Conservation (phyloP, 139 green algal genomes). For the Chlamydomonas eustigma region DNA sequence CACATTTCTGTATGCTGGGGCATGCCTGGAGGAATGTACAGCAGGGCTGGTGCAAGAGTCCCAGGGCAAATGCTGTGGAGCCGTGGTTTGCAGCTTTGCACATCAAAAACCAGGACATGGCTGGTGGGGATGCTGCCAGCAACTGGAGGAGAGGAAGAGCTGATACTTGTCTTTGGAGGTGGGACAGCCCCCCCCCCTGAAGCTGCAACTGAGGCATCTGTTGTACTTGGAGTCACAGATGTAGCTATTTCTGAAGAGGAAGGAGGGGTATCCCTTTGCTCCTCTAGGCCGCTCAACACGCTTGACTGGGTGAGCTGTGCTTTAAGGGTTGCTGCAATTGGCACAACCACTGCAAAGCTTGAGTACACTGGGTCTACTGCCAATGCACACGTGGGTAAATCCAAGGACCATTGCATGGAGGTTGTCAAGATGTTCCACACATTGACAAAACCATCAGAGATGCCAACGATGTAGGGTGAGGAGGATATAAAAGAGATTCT, state of each 20-base stretch:
- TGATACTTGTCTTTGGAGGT: background rate
- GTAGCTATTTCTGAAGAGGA: background rate
- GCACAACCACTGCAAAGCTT: conserved; percentile 43
- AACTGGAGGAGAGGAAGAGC: background rate
- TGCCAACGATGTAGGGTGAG: conserved; percentile 43
- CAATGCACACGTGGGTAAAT: conserved; percentile 18
- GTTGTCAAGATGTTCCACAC: conserved; percentile 59
- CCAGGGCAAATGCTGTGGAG: conserved; percentile 12
- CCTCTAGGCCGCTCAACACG: background rate
- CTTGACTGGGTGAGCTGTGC: no score
- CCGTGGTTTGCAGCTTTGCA: conserved; percentile 11
- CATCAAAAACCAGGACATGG: conserved; percentile 43
- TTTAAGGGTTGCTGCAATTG: background rate
- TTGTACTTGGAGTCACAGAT: background rate
- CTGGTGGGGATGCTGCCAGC: background rate
- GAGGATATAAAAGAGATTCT: conserved; percentile 46
- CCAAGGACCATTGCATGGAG: conserved; percentile 42
- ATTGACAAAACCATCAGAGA: conserved; percentile 18
- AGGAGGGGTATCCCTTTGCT: background rate
- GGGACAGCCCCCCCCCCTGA: conserved; percentile 8
- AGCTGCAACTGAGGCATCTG: background rate
- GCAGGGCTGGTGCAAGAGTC: conserved; percentile 13
- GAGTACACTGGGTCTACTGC: conserved; percentile 30
- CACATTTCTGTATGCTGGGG: conserved; percentile 2
- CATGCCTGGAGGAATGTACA: conserved; percentile 14